phyloP scores from a whole-genome alignment of 2,329 filamentous ascomycete species.

The Zarea fungicola region DNA sequence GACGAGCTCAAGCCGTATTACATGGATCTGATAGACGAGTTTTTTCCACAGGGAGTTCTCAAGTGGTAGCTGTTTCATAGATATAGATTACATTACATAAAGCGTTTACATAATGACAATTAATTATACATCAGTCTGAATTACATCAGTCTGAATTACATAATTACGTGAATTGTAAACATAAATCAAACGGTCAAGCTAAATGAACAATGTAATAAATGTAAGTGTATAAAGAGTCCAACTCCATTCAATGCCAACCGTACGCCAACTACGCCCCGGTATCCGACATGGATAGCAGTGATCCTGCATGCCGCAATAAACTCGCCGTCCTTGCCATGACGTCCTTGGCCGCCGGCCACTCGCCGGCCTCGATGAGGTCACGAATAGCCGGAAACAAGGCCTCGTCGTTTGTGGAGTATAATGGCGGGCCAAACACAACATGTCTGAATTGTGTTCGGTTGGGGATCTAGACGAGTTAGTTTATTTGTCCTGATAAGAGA shows the following conservation, averaged over 20 bases:
- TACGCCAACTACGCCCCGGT: not conserved
- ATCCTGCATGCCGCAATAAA: slow-evolving; percentile 53
- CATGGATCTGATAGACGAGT: slow-evolving; percentile 38
- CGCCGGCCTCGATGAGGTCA: slow-evolving; percentile 61
- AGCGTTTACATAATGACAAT: not conserved
- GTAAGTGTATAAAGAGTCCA: not conserved
- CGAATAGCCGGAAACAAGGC: slow-evolving; percentile 69
- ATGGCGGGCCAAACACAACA: slow-evolving; percentile 77
- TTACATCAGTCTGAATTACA: not conserved
- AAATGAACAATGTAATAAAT: not conserved
- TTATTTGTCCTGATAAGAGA: slow-evolving; percentile 7
- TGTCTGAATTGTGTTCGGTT: slow-evolving; percentile 93
- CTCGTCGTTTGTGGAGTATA: slow-evolving; percentile 65
- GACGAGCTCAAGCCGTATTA: slow-evolving; percentile 65
- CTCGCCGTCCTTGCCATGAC: slow-evolving; percentile 62
- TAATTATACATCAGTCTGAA: not conserved
- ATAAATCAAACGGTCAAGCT: not conserved
- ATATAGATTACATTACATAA: too few species aligned
- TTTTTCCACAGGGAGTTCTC: slow-evolving; percentile 34
- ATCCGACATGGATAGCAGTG: slow-evolving; percentile 10
- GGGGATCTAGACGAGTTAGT: slow-evolving; percentile 53
- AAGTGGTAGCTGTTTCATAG: slow-evolving; percentile 32
- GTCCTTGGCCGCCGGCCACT: slow-evolving; percentile 60
- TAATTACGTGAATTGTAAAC: too few species aligned
- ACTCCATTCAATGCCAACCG: not conserved